These are phyloP conservation scores for Ophiostoma sp. DNA, from an alignment of 2,329 filamentous ascomycete genomes.

Conservation along the genomic window DNA sequence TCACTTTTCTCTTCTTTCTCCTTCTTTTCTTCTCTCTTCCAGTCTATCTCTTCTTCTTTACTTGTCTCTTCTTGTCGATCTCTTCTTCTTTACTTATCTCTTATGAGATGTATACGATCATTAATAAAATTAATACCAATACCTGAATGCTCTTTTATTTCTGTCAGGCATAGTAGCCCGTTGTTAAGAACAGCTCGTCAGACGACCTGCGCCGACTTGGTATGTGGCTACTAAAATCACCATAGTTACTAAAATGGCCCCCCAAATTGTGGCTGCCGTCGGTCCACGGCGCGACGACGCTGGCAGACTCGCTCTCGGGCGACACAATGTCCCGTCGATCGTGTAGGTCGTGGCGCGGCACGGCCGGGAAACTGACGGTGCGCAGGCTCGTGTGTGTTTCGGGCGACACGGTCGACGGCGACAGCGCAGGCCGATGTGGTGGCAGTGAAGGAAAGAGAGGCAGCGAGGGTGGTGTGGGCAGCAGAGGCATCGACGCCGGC, in stretches of 20 bases:
- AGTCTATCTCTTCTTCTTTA: neutral
- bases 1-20: neutral
- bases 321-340: slow-evolving; percentile 12
- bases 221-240: neutral
- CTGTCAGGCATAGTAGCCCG: neutral
- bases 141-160: neutral
- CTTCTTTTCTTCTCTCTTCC: neutral
- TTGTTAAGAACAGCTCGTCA: slow-evolving; percentile 37
- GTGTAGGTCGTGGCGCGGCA: neutral
- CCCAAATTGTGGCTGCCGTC: neutral
- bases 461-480: too few relatives aligned
- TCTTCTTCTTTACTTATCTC: neutral
- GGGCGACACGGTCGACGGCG: neutral
- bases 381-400: neutral
- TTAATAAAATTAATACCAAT: slow-evolving; percentile 15
- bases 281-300: slow-evolving; percentile 29
- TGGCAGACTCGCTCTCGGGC: slow-evolving; percentile 24
- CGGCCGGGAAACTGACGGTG: neutral
- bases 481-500: neutral
- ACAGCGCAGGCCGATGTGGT: neutral
- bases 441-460: too few relatives aligned
- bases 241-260: neutral
- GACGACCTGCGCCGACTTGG: slow-evolving; percentile 32
- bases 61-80: too few relatives aligned
- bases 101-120: neutral